phyloP scores from a whole-genome alignment of 2,329 filamentous ascomycete genomes.

The Aspergillus alliaceus region DNA sequence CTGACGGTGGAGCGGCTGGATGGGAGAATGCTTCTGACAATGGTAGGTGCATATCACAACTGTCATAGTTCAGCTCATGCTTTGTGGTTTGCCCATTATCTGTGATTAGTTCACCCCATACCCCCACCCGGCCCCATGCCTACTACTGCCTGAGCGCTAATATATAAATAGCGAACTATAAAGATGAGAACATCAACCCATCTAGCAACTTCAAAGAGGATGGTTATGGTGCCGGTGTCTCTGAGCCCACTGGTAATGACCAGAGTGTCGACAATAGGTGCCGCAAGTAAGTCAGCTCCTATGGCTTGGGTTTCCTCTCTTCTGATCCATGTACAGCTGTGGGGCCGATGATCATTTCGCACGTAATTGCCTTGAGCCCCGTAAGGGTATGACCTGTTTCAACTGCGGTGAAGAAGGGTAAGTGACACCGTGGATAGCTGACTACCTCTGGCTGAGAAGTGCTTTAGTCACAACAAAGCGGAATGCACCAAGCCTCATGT shows the following conservation, averaged over 20 bases:
- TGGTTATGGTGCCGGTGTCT: conserved; percentile 7
- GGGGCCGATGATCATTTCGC: conserved; percentile 39
- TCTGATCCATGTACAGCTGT: conserved; percentile 29
- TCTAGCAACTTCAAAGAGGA: conserved; percentile 2
- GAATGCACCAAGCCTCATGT: conserved; percentile 49
- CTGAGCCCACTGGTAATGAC: conserved; percentile 4
- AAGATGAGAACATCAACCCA: conserved; percentile 18
- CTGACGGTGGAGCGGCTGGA: neutral
- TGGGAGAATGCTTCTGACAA: neutral
- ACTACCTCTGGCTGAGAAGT: neutral
- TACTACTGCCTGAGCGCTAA: neutral
- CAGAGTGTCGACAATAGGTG: conserved; percentile 27
- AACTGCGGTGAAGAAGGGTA: conserved; percentile 44
- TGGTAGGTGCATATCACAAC: neutral
- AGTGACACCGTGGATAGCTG: neutral
- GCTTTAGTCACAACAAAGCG: conserved; percentile 40
- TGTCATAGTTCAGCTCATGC: neutral
- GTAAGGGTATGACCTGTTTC: conserved; percentile 44
- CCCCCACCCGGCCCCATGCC: too few species aligned
- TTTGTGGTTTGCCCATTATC: neutral
- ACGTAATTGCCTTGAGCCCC: conserved; percentile 45
- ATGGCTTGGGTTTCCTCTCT: neutral
- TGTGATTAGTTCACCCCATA: neutral
- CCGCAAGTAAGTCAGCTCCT: conserved; percentile 35
- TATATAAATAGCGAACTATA: neutral